Conservation (phyloP, 495 filamentous ascomycete species). For the Staphylotrichum longicolle region DNA sequence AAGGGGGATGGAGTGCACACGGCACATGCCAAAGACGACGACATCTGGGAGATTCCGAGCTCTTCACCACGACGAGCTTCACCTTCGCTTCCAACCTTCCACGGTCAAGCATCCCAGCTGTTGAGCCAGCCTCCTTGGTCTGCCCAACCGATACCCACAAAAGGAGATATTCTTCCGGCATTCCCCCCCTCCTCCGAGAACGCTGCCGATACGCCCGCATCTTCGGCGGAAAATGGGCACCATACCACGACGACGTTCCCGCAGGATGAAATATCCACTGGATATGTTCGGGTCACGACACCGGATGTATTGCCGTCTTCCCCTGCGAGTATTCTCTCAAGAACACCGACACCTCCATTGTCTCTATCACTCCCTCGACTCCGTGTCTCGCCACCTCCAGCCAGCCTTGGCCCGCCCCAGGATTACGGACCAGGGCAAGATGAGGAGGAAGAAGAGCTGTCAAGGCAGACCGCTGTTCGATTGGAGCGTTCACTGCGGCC, state of each 20-base stretch:
- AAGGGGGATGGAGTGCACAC: background rate
- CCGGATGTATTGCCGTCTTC: constrained; percentile 16
- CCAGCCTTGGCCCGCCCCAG: constrained; percentile 6
- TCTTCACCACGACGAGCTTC: constrained; percentile 16
- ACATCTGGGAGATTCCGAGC: constrained; percentile 26
- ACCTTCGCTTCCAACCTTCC: background rate
- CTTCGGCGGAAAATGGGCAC: too few relatives aligned
- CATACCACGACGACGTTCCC: background rate
- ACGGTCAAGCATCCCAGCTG: constrained; percentile 4
- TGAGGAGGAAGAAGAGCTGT: constrained; percentile 24
- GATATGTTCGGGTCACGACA: constrained; percentile 18
- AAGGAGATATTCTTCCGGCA: background rate
- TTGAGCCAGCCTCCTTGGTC: constrained; percentile 3
- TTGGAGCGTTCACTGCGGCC: constrained; percentile 55
- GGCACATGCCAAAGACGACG: constrained; percentile 4
- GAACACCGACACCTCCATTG: constrained; percentile 15
- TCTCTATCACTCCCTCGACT: constrained; percentile 14
- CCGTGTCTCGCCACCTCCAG: background rate
- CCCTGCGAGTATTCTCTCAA: constrained; percentile 21
- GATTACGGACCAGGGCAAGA: background rate
- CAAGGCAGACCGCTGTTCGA: constrained; percentile 25
- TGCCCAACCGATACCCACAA: background rate
- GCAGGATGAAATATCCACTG: constrained; percentile 21
- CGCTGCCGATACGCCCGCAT: background rate
- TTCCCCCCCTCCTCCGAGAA: background rate